Base-by-base conservation (phyloP, 805 yeast genomes). In the Candida sphagnicola region DNA sequence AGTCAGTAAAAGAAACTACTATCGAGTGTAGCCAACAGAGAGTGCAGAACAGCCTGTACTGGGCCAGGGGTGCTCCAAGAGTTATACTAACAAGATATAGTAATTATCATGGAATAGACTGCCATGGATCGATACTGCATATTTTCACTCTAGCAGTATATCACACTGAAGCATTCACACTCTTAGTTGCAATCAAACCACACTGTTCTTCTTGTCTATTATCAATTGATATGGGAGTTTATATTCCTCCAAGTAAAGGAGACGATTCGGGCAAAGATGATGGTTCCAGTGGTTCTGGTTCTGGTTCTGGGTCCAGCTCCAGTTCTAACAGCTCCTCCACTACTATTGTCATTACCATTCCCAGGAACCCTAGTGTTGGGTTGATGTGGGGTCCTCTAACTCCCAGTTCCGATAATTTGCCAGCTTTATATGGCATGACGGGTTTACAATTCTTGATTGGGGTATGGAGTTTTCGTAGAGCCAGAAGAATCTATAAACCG, bases 301-400 rank as follows among this genome's bases (percentile, higher is more conserved):
- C 35, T 14, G 15, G 30, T 6, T n/a, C n/a, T n/a, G 40, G 6
- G 28, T 30, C 34, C 31, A 4, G 34, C 25, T 31, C 37, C 12
- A 26, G 37, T 18, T 37, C 42, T 19, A 34, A 32, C 15, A 23
- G 33, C 16, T 41, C 40, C 6, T 30, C 48, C 38, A 35, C 44
- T 3, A 40, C 43, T 15, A 40, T 47, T 21, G 31, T 41, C 17
- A 47, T 54, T 21, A 54, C 56, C 6, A 46, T 51, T 14, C 57
- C 54, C 15, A 44, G 42, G 18, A 59, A 67, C 31, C 89, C 89
- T 2, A 74, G 77, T 37, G 53, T 79, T 16, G 87, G 86, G 0
- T 63, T 82, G 37, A 48, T 79, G 24, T 79, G 86, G 81, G 85
- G 89, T 1, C 88, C 88, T 0, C 54, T 83, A 16, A 82, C 79